Evolutionary conservation across 305 asterid genomes (phyloP).

Genomic region (Rubia peregrina): DNA sequence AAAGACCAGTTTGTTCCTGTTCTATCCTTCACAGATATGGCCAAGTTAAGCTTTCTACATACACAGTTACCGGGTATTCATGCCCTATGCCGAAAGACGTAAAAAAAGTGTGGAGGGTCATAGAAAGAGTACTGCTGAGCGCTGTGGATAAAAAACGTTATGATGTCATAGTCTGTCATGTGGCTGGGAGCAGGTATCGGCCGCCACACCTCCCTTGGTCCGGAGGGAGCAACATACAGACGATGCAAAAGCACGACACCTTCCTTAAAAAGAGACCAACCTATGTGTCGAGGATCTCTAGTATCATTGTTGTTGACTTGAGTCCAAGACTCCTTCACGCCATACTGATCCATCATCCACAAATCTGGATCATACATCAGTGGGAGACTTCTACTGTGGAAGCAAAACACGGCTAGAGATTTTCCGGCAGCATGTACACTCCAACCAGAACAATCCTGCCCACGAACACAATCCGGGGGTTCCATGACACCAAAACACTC

Average conservation of each 20-base stretch:
- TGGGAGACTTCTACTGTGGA: too few species aligned
- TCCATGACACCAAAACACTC: background rate
- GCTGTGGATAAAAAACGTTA: background rate
- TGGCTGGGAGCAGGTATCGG: background rate
- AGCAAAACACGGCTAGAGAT: background rate
- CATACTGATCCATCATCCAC: background rate
- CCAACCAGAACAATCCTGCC: background rate
- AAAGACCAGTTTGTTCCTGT: background rate
- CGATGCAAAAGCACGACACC: too few species aligned
- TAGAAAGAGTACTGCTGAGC: background rate
- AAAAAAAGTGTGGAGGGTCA: background rate
- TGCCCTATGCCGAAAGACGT: background rate
- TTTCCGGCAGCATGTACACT: background rate
- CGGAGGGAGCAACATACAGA: background rate
- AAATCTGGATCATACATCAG: background rate
- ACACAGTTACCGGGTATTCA: background rate
- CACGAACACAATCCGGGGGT: background rate
- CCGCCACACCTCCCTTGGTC: background rate
- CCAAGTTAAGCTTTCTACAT: background rate
- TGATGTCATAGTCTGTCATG: background rate
- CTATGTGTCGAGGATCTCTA: too few species aligned
- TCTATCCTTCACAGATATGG: background rate
- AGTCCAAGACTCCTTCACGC: background rate
- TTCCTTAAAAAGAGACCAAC: too few species aligned
- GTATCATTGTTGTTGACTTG: background rate